Percentiles rank a stretch among this genome's conserved stretches.
phyloP scores from a whole-genome alignment of 345 rosid species.

The Rhizophora mangle region DNA sequence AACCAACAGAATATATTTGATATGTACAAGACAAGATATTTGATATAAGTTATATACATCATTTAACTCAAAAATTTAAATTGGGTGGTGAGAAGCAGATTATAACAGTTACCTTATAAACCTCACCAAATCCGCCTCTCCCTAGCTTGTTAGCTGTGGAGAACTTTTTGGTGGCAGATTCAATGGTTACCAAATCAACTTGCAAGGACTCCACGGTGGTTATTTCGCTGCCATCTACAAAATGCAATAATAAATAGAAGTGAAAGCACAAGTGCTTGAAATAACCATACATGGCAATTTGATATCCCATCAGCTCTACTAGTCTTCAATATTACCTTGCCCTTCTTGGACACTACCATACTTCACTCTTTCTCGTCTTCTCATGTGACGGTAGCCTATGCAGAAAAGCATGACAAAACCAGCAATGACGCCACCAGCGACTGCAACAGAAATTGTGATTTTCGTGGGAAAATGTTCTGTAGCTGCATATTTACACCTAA shows the following conservation, averaged over 20 bases:
- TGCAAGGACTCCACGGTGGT: slow-evolving; percentile 41
- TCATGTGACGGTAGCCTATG: not conserved
- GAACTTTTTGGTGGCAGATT: slow-evolving; percentile 49
- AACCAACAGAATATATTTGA: too few species aligned
- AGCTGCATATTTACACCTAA: not conserved
- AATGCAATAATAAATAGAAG: too few species aligned
- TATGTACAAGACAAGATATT: too few species aligned
- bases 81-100: too few species aligned
- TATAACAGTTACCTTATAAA: slow-evolving; percentile 43
- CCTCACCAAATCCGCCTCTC: slow-evolving; percentile 69
- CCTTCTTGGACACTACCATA: slow-evolving; percentile 1
- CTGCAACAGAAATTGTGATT: too few species aligned
- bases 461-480: too few species aligned
- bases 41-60: too few species aligned
- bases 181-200: slow-evolving; percentile 32
- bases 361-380: slow-evolving; percentile 9
- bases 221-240: slow-evolving; percentile 33
- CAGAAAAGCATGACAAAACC: slow-evolving; percentile 8
- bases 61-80: too few species aligned
- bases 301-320: too few species aligned
- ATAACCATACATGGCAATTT: too few species aligned
- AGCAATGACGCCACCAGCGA: not conserved
- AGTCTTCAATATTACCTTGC: slow-evolving; percentile 11
- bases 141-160: slow-evolving; percentile 54
- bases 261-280: too few species aligned